Evolutionary conservation across 352 stramenopile species (phyloP), one percentile per base, ranked within the genome.

Genomic region (Detonula confervacea): DNA sequence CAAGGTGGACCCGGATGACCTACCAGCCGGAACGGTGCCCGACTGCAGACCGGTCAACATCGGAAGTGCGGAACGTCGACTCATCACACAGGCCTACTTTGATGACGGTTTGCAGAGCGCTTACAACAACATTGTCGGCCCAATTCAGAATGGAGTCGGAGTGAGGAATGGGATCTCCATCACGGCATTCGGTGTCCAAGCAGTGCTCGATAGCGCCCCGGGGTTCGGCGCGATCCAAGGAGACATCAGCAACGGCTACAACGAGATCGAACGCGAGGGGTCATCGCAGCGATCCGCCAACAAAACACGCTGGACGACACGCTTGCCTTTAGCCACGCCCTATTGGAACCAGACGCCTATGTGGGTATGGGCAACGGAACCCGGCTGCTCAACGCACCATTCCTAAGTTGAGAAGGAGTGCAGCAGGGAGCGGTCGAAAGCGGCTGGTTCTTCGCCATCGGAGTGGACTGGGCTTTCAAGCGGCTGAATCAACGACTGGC

Each of bases 361-460:
- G 29, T 65, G n/a, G 51, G 64, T 9, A 75, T 75, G 66, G 66
- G 66, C 1, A 57, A 46, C 22, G 66, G 54, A 12, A 75, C n/a
- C 4, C 3, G 30, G 2, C 18, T 75, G 16, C 27, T n/a, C 5
- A 35, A 2, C 5, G 51, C 66, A 11, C 66, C 55, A 1, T 75
- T 75, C 52, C 22, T 0, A 56, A 11, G 18, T 2, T 6, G 29
- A 20, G 47, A 56, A 25, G 47, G 47, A 14, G 6, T 2, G 2
- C 47, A 16, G 44, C 47, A 56, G 18, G 47, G 47, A 9, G 18
- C 8, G 2, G 29, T 27, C 12, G 18, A 56, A 27, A 27, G 47
- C 3, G 3, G 18, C 8, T 30, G 47, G 18, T 29, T 18, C 39
- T 49, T 49, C 33, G 8, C 39, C 8, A 5, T 49, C 6, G 39